These are phyloP conservation scores for Serendipita sp. DNA, from an alignment of 768 basidiomycete genomes.

Conservation along the genomic window DNA sequence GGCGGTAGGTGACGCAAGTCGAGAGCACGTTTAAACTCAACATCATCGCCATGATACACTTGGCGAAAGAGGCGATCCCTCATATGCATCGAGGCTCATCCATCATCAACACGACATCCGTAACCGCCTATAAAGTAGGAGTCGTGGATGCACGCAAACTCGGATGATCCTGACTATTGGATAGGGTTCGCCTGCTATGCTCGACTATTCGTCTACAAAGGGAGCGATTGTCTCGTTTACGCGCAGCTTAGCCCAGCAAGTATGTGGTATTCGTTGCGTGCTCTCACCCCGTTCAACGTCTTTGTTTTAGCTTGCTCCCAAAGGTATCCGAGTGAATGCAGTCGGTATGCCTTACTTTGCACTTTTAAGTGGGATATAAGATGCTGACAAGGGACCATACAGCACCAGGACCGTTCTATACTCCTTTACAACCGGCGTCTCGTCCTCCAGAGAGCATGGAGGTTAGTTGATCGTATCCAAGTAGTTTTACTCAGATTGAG, in stretches of 20 bases:
- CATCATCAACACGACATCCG: conserved; percentile 49
- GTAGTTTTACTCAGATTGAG: neutral
- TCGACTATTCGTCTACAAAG: conserved; percentile 45
- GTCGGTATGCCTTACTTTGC: conserved; percentile 18
- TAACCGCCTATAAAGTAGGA: conserved; percentile 35
- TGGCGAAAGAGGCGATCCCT: conserved; percentile 40
- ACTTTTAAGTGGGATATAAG: conserved; percentile 9
- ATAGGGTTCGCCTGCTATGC: conserved; percentile 19
- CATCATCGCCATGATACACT: conserved; percentile 42
- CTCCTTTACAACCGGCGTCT: conserved; percentile 42
- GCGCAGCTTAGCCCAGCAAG: conserved; percentile 34
- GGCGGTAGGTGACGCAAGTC: conserved; percentile 27
- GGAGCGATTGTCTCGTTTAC: conserved; percentile 45
- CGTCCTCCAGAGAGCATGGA: conserved; percentile 42
- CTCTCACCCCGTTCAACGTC: neutral
- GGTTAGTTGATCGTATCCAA: conserved; percentile 6
- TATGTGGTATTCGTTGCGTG: neutral
- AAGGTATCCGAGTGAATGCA: conserved; percentile 41
- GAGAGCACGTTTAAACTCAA: conserved; percentile 41
- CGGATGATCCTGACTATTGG: conserved; percentile 8
- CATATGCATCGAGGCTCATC: conserved; percentile 41
- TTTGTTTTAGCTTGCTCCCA: conserved; percentile 25
- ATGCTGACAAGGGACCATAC: neutral
- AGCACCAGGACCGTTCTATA: conserved; percentile 39
- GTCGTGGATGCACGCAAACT: conserved; percentile 10